phyloP scores from a whole-genome alignment of 2,329 filamentous ascomycete species.

The Curvularia lunata region DNA sequence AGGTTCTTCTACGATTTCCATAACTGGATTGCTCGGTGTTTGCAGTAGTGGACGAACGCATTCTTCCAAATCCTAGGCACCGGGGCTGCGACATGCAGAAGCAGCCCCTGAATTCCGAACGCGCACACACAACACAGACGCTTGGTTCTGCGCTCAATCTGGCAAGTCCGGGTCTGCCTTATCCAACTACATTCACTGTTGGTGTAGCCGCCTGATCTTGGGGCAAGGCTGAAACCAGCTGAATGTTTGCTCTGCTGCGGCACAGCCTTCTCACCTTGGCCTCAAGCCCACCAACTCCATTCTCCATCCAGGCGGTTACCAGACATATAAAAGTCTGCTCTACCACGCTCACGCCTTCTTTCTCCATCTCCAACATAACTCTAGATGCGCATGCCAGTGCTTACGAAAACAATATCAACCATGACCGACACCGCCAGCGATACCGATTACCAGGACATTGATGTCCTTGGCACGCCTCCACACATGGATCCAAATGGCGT shows the following conservation, averaged over 20 bases:
- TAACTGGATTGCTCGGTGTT: too few species aligned
- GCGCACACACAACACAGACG: too few species aligned
- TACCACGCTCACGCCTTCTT: neutral
- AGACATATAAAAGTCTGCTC: neutral
- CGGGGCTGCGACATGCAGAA: too few species aligned
- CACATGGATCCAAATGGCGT: slow-evolving; percentile 20
- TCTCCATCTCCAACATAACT: slow-evolving; percentile 14
- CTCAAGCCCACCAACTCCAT: neutral
- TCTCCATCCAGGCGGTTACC: too few species aligned
- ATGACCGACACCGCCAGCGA: slow-evolving; percentile 2
- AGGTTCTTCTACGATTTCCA: neutral
- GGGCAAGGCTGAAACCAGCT: neutral
- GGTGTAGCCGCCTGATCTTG: neutral
- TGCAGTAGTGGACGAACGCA: too few species aligned
- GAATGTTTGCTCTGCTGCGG: neutral
- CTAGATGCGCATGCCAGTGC: slow-evolving; percentile 59
- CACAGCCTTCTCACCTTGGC: too few species aligned
- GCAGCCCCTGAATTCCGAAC: too few species aligned
- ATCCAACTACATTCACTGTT: too few species aligned
- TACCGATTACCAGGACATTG: neutral
- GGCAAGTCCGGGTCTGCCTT: too few species aligned
- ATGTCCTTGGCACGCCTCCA: neutral
- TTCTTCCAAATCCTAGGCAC: too few species aligned
- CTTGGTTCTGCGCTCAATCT: too few species aligned
- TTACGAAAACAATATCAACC: neutral